Evolutionary conservation across 768 basidiomycete species (phyloP), one percentile per base, ranked within the genome.

Genomic region (Pisolithus orientalis): DNA sequence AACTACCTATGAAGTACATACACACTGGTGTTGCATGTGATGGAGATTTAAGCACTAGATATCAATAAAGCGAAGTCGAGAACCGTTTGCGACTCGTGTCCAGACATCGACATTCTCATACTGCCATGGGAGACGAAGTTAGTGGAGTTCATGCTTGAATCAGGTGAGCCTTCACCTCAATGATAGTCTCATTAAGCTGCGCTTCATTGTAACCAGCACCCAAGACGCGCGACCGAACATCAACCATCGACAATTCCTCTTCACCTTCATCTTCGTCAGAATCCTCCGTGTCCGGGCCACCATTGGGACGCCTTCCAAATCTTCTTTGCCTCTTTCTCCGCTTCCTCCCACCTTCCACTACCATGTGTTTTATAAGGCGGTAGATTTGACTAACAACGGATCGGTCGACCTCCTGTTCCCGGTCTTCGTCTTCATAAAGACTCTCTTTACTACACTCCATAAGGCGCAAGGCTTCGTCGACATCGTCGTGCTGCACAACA

Each of bases 381-480:
- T 87, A 94, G 66, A 98, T 90, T 70, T 89, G 84, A 66, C 86
- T 90, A 53, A 83, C 76, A 47, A 80, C 76, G 21, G 94, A 91
- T 57, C 82, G 80, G 64, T 99, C 95, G 4, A 75, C 75, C 32
- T 87, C 86, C 28, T 73, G 71, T 32, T 83, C 85, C 42, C 77
- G 76, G 40, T 87, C 85, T 17, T 82, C 80, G 10, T 91, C 90
- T 43, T 94, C 90, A 50, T 83, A 76, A 59, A 99, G 72, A 62
- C 86, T 91, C 63, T 90, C 88, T 69, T 98, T 99, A 72, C 89
- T 92, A 59, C 90, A 92, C 53, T 94, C 92, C 94, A 99, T 98
- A 55, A 99, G 74, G 38, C 96, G 84, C 56, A 99, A 75, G 2
- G 96, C 96, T 70, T 98, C 96, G 63, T 98, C 94, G 11, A 99